Conservation (phyloP, 495 filamentous ascomycete genomes). For the Aspergillus asperescens region DNA sequence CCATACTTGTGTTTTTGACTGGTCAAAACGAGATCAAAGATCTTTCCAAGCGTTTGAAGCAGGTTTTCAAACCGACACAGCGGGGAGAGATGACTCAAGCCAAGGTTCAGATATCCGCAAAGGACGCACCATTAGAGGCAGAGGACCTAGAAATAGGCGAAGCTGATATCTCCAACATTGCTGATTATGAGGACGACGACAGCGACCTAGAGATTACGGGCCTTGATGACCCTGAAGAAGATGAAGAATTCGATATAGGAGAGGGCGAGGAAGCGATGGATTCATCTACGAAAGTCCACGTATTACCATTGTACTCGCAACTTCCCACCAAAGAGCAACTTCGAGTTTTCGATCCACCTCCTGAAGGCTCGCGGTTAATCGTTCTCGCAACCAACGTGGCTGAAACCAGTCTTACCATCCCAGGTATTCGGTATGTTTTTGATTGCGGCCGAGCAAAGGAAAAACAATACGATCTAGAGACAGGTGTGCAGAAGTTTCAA, state of each 20-base stretch:
- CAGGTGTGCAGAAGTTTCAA: constrained; percentile 92
- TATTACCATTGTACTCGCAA: constrained; percentile 88
- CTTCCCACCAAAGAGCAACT: constrained; percentile 92
- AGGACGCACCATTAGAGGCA: constrained; percentile 72
- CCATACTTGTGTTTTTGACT: constrained; percentile 92
- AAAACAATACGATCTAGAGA: constrained; percentile 73
- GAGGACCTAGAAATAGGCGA: constrained; percentile 84
- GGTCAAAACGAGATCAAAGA: constrained; percentile 85
- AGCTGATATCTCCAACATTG: constrained; percentile 41
- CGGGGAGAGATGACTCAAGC: constrained; percentile 50
- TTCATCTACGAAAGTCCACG: constrained; percentile 67
- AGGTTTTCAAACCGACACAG: constrained; percentile 59
- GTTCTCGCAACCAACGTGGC: constrained; percentile 96
- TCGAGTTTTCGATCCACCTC: constrained; percentile 83
- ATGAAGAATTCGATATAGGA: constrained; percentile 56
- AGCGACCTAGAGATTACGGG: constrained; percentile 46
- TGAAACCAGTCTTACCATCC: constrained; percentile 94
- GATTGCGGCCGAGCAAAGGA: constrained; percentile 91
- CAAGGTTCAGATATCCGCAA: constrained; percentile 66
- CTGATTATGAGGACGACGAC: constrained; percentile 25
- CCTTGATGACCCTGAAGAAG: constrained; percentile 49
- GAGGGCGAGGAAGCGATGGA: constrained; percentile 58
- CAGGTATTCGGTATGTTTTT: constrained; percentile 92
- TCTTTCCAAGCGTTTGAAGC: constrained; percentile 70
- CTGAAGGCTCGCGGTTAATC: constrained; percentile 78